These are phyloP conservation scores for Suhomyces chickasaworum DNA, from an alignment of 1,139 yeast species.

Conservation along the genomic window DNA sequence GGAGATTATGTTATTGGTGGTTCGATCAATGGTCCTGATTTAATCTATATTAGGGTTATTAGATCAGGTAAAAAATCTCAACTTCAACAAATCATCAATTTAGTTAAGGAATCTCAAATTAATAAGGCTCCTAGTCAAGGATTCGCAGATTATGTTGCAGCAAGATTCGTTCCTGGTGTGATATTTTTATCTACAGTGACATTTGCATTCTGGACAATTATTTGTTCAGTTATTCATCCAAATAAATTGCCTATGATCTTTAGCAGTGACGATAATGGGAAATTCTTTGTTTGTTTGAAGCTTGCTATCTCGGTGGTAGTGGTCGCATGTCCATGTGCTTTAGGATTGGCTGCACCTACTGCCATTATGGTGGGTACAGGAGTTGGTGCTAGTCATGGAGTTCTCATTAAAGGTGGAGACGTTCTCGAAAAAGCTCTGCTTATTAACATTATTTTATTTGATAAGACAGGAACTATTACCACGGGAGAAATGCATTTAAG, in stretches of 20 bases:
- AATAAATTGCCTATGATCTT: conserved; percentile 56
- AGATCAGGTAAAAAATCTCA: conserved; percentile 82
- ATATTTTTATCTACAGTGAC: conserved; percentile 63
- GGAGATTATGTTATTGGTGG: conserved; percentile 85
- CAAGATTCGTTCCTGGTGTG: conserved; percentile 82
- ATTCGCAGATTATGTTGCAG: conserved; percentile 82
- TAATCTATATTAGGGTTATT: conserved; percentile 67
- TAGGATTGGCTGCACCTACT: conserved; percentile 96
- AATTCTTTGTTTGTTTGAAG: conserved; percentile 68
- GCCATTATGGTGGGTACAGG: conserved; percentile 99
- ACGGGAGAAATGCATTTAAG: conserved; percentile 74
- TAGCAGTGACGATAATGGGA: conserved; percentile 53
- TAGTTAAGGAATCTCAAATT: conserved; percentile 89
- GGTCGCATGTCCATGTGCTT: conserved; percentile 97
- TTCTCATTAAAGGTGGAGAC: conserved; percentile 91
- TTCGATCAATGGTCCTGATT: conserved; percentile 79
- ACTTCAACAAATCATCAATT: conserved; percentile 78
- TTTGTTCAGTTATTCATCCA: conserved; percentile 35
- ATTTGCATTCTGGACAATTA: conserved; percentile 64
- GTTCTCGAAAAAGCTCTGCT: conserved; percentile 73
- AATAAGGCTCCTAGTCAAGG: conserved; percentile 89
- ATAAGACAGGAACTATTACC: conserved; percentile 95
- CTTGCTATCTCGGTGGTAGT: conserved; percentile 92
- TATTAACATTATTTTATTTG: conserved; percentile 74
- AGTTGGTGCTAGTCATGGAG: conserved; percentile 87